These are phyloP conservation scores for Liriodendron chinense DNA, from an alignment of 164 flowering plant genomes.

Conservation along the genomic window DNA sequence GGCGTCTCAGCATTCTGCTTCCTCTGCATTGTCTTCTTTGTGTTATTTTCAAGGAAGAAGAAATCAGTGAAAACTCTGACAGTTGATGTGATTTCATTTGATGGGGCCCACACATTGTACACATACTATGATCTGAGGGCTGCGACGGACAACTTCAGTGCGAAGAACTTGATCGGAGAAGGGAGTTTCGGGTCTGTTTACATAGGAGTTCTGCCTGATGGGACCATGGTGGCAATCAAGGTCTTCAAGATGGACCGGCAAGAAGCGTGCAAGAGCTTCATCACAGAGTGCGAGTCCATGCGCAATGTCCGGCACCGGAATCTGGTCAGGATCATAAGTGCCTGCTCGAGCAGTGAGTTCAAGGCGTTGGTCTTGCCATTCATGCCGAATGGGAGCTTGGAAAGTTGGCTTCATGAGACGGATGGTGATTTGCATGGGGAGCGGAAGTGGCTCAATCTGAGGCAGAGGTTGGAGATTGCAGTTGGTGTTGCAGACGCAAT, in stretches of 20 bases:
- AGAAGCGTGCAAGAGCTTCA: slow-evolving; percentile 13
- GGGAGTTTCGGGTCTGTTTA: slow-evolving; percentile 16
- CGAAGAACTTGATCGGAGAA: slow-evolving; percentile 7
- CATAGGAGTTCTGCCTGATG: slow-evolving; percentile 10
- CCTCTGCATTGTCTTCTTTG: not conserved
- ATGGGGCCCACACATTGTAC: not conserved
- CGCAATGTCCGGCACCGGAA: slow-evolving; percentile 9
- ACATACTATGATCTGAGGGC: slow-evolving; percentile 4
- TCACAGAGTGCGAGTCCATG: slow-evolving; percentile 4
- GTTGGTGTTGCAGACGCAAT: slow-evolving; percentile 1
- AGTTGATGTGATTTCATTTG: not conserved
- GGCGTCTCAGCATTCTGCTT: not conserved
- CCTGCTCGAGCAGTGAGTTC: slow-evolving; percentile 15
- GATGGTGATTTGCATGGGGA: not conserved
- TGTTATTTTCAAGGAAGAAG: not conserved
- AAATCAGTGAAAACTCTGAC: not conserved
- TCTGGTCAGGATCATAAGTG: slow-evolving; percentile 13
- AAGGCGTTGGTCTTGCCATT: slow-evolving; percentile 20
- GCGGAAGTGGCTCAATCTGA: not conserved
- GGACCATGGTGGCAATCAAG: not conserved
- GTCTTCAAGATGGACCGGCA: slow-evolving; percentile 6
- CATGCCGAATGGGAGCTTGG: slow-evolving; percentile 27
- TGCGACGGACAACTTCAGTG: slow-evolving; percentile 12
- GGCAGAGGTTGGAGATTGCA: not conserved
- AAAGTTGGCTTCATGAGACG: slow-evolving; percentile 9